Evolutionary conservation across 306 rosid species (phyloP).

Genomic region (Leucaena leucocephala): DNA sequence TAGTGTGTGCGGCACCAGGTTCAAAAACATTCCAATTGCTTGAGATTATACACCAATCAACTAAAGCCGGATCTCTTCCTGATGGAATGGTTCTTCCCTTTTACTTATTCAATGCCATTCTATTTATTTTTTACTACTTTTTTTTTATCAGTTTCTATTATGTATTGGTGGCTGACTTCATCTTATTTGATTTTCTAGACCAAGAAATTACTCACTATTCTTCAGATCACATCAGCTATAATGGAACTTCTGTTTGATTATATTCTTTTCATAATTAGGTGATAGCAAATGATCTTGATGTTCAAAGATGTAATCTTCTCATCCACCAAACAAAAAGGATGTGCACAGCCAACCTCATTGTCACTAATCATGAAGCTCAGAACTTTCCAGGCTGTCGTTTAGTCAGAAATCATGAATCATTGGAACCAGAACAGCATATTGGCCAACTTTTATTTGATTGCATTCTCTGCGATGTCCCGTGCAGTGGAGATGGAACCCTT

Average conservation of each 20-base stretch:
- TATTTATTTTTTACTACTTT: neutral
- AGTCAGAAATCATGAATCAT: slow-evolving; percentile 39
- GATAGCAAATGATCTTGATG: slow-evolving; percentile 93
- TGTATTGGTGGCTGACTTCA: neutral
- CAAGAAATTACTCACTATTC: slow-evolving; percentile 15
- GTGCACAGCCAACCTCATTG: slow-evolving; percentile 92
- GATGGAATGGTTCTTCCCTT: slow-evolving; percentile 73
- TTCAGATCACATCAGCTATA: slow-evolving; percentile 25
- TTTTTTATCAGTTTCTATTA: neutral
- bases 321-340: slow-evolving; percentile 92
- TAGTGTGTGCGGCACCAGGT: slow-evolving; percentile 99
- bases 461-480: slow-evolving; percentile 93
- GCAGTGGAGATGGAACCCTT: slow-evolving; percentile 98
- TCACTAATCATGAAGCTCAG: slow-evolving; percentile 96
- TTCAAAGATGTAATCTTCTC: slow-evolving; percentile 95
- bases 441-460: slow-evolving; percentile 78
- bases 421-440: slow-evolving; percentile 38
- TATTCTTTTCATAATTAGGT: slow-evolving; percentile 58
- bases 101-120: slow-evolving; percentile 11
- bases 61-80: slow-evolving; percentile 71
- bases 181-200: slow-evolving; percentile 28
- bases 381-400: slow-evolving; percentile 86
- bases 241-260: slow-evolving; percentile 33
- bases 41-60: slow-evolving; percentile 75
- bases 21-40: slow-evolving; percentile 97